These are phyloP conservation scores for Neurospora terricola DNA, from an alignment of 495 filamentous ascomycete genomes.

Conservation along the genomic window DNA sequence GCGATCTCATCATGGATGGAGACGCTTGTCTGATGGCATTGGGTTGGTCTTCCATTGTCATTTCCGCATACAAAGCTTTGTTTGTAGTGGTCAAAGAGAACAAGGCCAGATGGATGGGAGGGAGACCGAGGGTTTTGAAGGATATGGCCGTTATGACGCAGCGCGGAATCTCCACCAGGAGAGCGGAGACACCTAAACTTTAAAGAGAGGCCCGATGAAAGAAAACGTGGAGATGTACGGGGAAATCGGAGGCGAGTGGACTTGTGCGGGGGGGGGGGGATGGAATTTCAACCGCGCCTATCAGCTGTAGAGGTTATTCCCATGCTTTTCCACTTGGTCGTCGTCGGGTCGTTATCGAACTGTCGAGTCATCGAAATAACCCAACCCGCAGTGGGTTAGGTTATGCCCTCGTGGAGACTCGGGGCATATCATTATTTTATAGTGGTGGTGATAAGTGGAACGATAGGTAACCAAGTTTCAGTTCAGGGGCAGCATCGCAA, in stretches of 20 bases:
- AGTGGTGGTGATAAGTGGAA: background rate
- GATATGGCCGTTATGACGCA: background rate
- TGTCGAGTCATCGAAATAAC: background rate
- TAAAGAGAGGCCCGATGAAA: background rate
- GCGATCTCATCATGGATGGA: background rate
- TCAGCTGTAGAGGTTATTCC: background rate
- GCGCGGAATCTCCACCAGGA: background rate
- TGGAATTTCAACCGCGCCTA: background rate
- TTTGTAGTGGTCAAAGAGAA: background rate
- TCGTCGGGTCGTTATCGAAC: background rate
- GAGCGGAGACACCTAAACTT: background rate
- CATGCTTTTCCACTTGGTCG: background rate
- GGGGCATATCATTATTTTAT: background rate
- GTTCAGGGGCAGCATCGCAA: background rate
- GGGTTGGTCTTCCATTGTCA: background rate
- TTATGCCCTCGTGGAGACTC: background rate
- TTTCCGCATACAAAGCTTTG: background rate
- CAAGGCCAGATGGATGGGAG: background rate
- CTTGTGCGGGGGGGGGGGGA: background rate
- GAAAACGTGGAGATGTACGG: background rate
- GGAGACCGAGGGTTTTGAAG: background rate
- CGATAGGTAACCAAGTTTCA: background rate
- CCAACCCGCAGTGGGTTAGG: background rate
- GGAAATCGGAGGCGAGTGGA: background rate
- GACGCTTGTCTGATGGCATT: background rate